phyloP scores from a whole-genome alignment of 2,329 filamentous ascomycete genomes.

The Aspergillus japonicus region DNA sequence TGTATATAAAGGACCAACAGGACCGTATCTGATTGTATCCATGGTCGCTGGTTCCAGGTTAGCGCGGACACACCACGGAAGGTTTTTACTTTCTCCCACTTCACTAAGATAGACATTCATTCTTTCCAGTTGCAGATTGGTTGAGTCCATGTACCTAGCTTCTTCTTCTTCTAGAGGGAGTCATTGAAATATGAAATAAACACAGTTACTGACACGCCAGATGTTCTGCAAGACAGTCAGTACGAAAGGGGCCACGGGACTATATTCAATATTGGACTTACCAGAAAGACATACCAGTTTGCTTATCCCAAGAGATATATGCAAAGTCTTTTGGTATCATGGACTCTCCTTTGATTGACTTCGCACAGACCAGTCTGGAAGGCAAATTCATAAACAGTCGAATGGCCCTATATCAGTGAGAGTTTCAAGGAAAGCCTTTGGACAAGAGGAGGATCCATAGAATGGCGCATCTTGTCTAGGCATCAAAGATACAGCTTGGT shows the following conservation, averaged over 20 bases:
- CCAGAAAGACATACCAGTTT: conserved; percentile 99
- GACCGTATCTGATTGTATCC: conserved; percentile 97
- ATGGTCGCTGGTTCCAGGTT: conserved; percentile 99
- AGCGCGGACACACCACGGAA: conserved; percentile 96
- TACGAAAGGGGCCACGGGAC: too few relatives aligned
- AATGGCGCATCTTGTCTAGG: not conserved
- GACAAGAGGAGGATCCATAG: not conserved
- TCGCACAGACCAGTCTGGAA: conserved; percentile 99
- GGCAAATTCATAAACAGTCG: conserved; percentile 61
- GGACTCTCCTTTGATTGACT: conserved; percentile 36
- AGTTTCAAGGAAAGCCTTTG: not conserved
- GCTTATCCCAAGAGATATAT: conserved; percentile 74
- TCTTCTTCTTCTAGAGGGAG: conserved; percentile 15
- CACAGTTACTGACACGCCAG: conserved; percentile 73
- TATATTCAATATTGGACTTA: conserved; percentile 45
- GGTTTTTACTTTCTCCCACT: conserved; percentile 95
- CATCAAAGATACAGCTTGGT: too few relatives aligned
- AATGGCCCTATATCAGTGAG: not conserved
- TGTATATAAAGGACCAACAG: conserved; percentile 98
- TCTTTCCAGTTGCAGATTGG: conserved; percentile 98
- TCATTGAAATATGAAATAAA: not conserved
- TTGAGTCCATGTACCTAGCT: conserved; percentile 88
- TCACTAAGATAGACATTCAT: conserved; percentile 99
- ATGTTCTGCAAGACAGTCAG: conserved; percentile 62
- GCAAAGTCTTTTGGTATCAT: not conserved